Evolutionary conservation across 2,329 filamentous ascomycete species (phyloP), one percentile per base, ranked within the genome.

Genomic region (Paecilomyces fulvus): DNA sequence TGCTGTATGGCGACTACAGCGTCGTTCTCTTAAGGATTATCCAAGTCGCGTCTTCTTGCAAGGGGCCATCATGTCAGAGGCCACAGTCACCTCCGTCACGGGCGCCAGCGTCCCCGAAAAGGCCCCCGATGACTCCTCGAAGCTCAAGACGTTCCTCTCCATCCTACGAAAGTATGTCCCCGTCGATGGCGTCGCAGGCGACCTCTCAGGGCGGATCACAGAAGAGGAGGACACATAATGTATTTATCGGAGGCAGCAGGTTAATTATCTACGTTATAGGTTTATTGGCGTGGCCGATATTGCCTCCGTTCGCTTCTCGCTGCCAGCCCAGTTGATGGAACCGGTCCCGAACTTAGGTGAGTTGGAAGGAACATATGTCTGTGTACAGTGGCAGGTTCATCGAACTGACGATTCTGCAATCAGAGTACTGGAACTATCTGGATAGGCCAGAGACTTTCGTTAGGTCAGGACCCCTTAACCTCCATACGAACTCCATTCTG

Each of bases 341-440:
- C 94, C 94, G 33, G 95, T 90, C 3, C 94, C 94, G 54, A 99
- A 99, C 73, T 80, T 99, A 70, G 83, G 83, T 84, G 77, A 61
- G 76, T 63, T 21, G 11, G 11, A 31, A n/a, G n/a, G 17, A 11
- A 11, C 65, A 63, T 52, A 21, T 46, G 10, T 48, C n/a, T 10
- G 48, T 12, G 17, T n/a, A 28, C 48, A 43, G 37, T 46, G 55
- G 23, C 20, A 25, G 14, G 56, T 54, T 31, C 25, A 51, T 30
- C 58, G 30, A 31, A 52, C 61, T 67, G 60, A 68, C 57, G 28
- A 17, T 33, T 14, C 8, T 12, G 14, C 31, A 33, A 43, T 14
- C 65, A 84, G 94, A 99, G 78, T 99, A 97, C 77, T 99, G 94
- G 94, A 95, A 95, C 68, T 99, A 99, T 69, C 81, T 99, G 70